Base-by-base conservation (phyloP, 495 filamentous ascomycete genomes). In the Hypoxylon crocopeplum region DNA sequence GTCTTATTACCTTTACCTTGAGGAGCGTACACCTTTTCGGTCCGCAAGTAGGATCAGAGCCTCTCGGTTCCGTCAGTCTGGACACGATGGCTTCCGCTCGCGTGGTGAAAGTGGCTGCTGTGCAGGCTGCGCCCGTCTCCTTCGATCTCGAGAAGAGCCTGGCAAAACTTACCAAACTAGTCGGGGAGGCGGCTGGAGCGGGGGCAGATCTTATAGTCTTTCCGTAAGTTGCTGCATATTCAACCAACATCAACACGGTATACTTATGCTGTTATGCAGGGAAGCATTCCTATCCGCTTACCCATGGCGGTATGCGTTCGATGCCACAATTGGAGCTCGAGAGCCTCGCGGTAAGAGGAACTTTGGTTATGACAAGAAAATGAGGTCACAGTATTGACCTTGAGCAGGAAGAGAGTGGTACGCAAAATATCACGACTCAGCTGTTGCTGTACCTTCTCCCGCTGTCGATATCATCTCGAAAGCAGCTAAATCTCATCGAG, bases 191-290 rank as follows among this genome's bases (percentile, higher is more conserved):
- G 2, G 76, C 78, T 13, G 41, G 44, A 37, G 66, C 67, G 33
- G 67, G 67, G n/a, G 78, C 77, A 17, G 68, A 80, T 21, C 67
- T 82, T 36, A 60, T 82, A 25, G 78, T 77, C 25, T 81, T 81
- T 68, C 80, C 78, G 32, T 72, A 47, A 53, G 52, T 62, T 11
- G 59, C 69, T 55, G 58, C 69, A n/a, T 73, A 21, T 20, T 37
- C 17, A 20, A 34, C 45, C 20, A 32, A 13, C 22, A 44, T 20
- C 19, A 49, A 46, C 32, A 36, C 3, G 3, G n/a, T 25, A 45
- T 53, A 42, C 22, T 55, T 33, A 54, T 12, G 15, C 17, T 42
- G n/a, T 21, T 39, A 20, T 24, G 41, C 55, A 72, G 72, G 13
- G 74, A 75, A 55, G 73, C 64, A 1, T 75, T 74, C 45, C 59